Conservation (phyloP, 345 rosid genomes). For the Eucalyptus leucophloia region DNA sequence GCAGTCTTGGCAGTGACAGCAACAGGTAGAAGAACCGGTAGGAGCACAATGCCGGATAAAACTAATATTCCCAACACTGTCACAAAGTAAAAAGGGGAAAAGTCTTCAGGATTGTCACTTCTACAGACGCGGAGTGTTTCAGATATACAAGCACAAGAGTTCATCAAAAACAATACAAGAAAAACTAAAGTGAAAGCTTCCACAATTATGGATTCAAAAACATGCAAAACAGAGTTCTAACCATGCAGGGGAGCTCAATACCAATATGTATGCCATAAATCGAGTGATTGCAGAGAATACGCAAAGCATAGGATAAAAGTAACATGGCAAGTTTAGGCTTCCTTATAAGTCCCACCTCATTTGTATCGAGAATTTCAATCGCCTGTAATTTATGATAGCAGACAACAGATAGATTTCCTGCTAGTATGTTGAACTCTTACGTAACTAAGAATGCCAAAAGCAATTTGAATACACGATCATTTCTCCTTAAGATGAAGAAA, state of each 20-base stretch:
- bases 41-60: constrained; percentile 51
- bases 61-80: constrained; percentile 65
- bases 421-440: not conserved
- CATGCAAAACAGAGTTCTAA: not conserved
- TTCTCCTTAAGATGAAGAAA: not conserved
- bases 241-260: not conserved
- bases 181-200: not conserved
- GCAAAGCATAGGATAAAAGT: not conserved
- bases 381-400: accelerated
- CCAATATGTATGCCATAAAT: not conserved
- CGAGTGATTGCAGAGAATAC: not conserved
- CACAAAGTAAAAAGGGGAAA: not conserved
- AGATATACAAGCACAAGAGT: not conserved
- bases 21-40: constrained; percentile 71
- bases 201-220: not conserved
- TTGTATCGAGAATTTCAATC: not conserved
- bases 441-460: not conserved
- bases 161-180: not conserved
- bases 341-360: not conserved
- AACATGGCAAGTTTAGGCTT: not conserved
- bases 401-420: not conserved
- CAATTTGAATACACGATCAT: too few species aligned
- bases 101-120: not conserved
- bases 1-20: constrained; percentile 38
- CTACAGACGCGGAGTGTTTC: not conserved